These are phyloP conservation scores for Quercus parvula DNA, from an alignment of 306 rosid genomes.

Conservation along the genomic window DNA sequence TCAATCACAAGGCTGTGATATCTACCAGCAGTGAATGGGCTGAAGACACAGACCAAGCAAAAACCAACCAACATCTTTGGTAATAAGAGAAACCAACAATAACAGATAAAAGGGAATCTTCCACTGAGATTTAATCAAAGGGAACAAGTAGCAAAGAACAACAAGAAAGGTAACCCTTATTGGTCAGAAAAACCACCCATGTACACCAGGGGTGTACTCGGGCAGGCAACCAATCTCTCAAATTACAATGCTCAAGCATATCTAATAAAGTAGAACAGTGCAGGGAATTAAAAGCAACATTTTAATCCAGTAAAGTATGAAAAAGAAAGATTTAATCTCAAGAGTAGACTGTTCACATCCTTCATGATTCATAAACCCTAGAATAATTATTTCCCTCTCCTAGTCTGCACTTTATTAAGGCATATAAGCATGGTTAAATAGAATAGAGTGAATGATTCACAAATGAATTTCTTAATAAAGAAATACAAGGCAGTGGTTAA, in stretches of 20 bases:
- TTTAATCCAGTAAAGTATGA: not conserved
- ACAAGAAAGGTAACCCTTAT: too few relatives aligned
- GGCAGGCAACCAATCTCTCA: too few relatives aligned
- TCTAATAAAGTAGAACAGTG: too few relatives aligned
- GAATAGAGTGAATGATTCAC: too few relatives aligned
- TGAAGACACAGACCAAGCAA: slow-evolving; percentile 12
- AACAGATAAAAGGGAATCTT: not conserved
- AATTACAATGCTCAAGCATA: too few relatives aligned
- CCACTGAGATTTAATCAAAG: too few relatives aligned
- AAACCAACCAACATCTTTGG: not conserved
- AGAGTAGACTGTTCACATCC: not conserved
- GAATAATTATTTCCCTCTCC: not conserved
- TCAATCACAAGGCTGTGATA: slow-evolving; percentile 97
- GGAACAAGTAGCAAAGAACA: not conserved
- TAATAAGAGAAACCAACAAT: not conserved
- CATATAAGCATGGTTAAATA: not conserved
- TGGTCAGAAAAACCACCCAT: too few relatives aligned
- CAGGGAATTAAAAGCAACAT: too few relatives aligned
- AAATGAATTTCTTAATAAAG: too few relatives aligned
- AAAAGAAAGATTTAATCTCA: too few relatives aligned
- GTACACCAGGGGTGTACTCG: too few relatives aligned
- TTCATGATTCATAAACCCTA: not conserved
- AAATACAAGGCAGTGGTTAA: too few relatives aligned
- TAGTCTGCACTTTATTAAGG: not conserved
- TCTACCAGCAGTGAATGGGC: slow-evolving; percentile 93